These are phyloP conservation scores for Mycena crocata DNA, from an alignment of 768 basidiomycete species.

Conservation along the genomic window DNA sequence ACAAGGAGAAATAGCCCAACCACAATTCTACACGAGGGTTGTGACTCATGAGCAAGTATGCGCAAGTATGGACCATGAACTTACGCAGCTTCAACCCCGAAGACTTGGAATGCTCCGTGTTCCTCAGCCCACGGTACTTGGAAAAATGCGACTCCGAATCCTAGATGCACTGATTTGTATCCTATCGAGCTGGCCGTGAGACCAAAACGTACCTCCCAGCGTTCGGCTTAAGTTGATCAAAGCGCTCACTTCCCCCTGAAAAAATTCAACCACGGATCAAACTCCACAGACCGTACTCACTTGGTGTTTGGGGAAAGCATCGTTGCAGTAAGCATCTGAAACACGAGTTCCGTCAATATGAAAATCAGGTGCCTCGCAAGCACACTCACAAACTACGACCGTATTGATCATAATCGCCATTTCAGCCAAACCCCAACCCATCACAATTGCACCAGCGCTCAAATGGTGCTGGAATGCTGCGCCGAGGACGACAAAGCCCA, in stretches of 20 bases:
- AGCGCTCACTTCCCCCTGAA: conserved; percentile 64
- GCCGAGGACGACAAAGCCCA: conserved; percentile 65
- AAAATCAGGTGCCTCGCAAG: conserved; percentile 10
- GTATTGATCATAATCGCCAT: conserved; percentile 58
- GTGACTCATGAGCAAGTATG: background rate
- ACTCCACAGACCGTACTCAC: no score
- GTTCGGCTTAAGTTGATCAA: conserved; percentile 65
- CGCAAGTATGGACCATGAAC: conserved; percentile 30
- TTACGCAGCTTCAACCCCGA: conserved; percentile 66
- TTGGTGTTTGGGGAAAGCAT: no score
- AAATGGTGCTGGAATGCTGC: conserved; percentile 61
- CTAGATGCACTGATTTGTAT: conserved; percentile 21
- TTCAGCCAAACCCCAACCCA: conserved; percentile 68
- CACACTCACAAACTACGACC: conserved; percentile 47
- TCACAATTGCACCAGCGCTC: conserved; percentile 58
- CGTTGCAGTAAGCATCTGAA: conserved; percentile 50
- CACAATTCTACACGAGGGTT: conserved; percentile 56
- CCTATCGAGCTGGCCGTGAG: no score
- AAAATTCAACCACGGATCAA: background rate
- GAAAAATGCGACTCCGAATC: conserved; percentile 68
- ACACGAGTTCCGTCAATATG: background rate
- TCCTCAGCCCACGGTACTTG: conserved; percentile 67
- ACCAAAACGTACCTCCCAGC: conserved; percentile 51
- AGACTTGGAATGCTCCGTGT: conserved; percentile 64
- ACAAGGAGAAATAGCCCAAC: conserved; percentile 60